These are phyloP conservation scores for Rubia tinctorum DNA, from an alignment of 305 asterid genomes.

Conservation along the genomic window DNA sequence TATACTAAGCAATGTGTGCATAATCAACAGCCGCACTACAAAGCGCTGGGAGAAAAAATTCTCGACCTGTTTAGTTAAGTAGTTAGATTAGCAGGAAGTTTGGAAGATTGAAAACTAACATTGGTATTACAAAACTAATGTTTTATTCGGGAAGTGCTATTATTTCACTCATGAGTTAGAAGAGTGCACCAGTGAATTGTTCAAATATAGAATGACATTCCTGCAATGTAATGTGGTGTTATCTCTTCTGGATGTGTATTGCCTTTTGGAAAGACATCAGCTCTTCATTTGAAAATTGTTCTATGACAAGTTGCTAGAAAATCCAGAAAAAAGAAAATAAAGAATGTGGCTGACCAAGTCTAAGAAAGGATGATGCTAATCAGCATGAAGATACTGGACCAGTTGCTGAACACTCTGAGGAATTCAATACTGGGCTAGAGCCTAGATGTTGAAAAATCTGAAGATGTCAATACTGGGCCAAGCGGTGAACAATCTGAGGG, in stretches of 20 bases:
- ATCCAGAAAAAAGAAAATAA: constrained; percentile 61
- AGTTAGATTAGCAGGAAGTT: background rate
- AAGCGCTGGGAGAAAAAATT: background rate
- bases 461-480: constrained; percentile 26
- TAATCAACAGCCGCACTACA: background rate
- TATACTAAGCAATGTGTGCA: too few species aligned
- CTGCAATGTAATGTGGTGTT: background rate
- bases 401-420: constrained; percentile 37
- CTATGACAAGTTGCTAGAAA: constrained; percentile 68
- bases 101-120: background rate
- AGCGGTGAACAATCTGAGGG: constrained; percentile 6
- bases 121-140: background rate
- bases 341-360: constrained; percentile 39
- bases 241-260: background rate
- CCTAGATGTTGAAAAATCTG: too few species aligned
- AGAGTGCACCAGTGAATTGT: background rate
- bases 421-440: too few species aligned
- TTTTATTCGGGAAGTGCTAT: background rate
- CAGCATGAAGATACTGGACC: constrained; percentile 40
- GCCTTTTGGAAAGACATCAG: background rate
- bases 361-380: constrained; percentile 31
- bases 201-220: background rate
- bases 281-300: constrained; percentile 16
- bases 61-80: background rate
- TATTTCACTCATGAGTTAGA: background rate